Conservation (phyloP, 2,329 filamentous ascomycete species). For the Teratosphaeria destructans region DNA sequence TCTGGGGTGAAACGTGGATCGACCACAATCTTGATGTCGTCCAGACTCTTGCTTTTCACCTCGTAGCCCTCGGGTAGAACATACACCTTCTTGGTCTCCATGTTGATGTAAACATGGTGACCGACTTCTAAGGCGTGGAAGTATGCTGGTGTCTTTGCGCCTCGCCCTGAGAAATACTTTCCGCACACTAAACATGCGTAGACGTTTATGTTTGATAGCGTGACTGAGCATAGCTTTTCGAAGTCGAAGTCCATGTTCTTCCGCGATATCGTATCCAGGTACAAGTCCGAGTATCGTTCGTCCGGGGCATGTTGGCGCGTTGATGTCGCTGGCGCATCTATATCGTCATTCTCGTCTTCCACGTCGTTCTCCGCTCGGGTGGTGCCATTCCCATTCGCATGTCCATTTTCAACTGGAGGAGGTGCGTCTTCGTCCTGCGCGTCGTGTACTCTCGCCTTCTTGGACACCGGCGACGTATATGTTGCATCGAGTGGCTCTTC, state of each 20-base stretch:
- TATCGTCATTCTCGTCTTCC: constrained; percentile 27
- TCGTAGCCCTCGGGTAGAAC: constrained; percentile 95
- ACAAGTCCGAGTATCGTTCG: constrained; percentile 87
- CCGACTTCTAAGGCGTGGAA: constrained; percentile 91
- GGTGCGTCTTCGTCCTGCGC: constrained; percentile 29
- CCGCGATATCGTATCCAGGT: constrained; percentile 93
- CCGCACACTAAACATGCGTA: constrained; percentile 96
- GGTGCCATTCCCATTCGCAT: constrained; percentile 10
- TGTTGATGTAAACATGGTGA: constrained; percentile 97
- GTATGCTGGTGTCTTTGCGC: constrained; percentile 90
- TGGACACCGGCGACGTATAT: constrained; percentile 37
- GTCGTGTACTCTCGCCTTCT: constrained; percentile 37
- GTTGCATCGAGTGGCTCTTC: constrained; percentile 35
- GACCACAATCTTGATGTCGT: constrained; percentile 96
- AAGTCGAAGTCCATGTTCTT: constrained; percentile 95
- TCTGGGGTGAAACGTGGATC: constrained; percentile 75
- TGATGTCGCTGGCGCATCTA: constrained; percentile 30
- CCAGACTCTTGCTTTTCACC: constrained; percentile 84
- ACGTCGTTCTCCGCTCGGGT: constrained; percentile 25
- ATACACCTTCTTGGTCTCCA: constrained; percentile 83
- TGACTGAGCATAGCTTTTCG: constrained; percentile 94
- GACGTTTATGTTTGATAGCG: constrained; percentile 94
- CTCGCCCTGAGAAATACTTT: constrained; percentile 93
- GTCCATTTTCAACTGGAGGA: constrained; percentile 17
- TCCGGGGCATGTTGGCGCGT: constrained; percentile 66